Evolutionary conservation across 208 protist genomes (phyloP), one percentile per base, ranked within the genome.

Genomic region (Crithidia brevicula): DNA sequence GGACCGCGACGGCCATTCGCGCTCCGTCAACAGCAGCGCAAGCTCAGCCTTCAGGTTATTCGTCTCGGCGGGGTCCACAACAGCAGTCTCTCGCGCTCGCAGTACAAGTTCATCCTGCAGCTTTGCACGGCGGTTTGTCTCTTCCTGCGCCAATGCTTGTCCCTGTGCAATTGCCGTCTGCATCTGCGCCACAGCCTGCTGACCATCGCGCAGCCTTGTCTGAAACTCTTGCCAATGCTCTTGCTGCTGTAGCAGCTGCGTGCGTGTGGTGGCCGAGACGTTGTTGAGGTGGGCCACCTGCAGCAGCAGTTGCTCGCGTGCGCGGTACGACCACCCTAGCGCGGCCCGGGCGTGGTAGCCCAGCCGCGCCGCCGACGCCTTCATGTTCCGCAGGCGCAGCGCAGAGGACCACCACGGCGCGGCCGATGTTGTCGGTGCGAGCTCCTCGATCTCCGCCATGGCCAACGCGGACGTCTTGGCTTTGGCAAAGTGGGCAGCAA

Each of bases 371-470:
- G 75, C 69, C 40, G 54, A 22, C 13, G 83, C 67, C 73, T 93
- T 93, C 70, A 95, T 82, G n/a, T 86, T 75, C 6, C 89, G 76
- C 34, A 85, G 85, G 4, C 74, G 69, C 69, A 90, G 72, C 13
- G 89, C 89, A 15, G 89, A 95, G 18, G 78, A 65, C 85, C 86
- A 95, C 87, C 87, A 95, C 46, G 71, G 59, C 33, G 72, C 69
- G 1, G 51, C 71, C 0, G 71, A 67, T 25, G 78, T 71, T 2
- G 50, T 56, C n/a, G 72, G 53, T 1, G 74, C 74, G 28, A 78
- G 56, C 22, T 51, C 45, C 23, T 59, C 53, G 40, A 78, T 68
- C n/a, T 53, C 51, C 5, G 11, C 51, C 31, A 85, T 67, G 43
- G 42, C 61, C n/a, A 38, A 15, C 4, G 52, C 45, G 22, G 50